phyloP scores from a whole-genome alignment of 169 alveolate genomes.

The Hepatocystis sp. region DNA sequence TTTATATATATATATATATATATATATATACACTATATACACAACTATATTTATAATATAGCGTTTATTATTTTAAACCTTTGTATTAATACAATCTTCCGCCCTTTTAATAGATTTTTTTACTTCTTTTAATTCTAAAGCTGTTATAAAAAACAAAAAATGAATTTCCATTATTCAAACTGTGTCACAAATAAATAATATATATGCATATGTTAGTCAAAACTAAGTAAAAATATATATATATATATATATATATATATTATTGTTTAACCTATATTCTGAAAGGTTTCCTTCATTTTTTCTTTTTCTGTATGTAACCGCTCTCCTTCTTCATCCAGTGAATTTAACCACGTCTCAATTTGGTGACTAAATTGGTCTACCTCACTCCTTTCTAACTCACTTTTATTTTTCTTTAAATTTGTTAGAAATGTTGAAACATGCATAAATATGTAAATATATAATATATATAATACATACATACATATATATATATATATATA shows the following conservation, averaged over 20 bases:
- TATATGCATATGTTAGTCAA: neutral
- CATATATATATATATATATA: neutral
- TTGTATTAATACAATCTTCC: conserved; percentile 27
- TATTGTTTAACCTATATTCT: conserved; percentile 42
- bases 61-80: conserved; percentile 3
- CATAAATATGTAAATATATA: neutral
- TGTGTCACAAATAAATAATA: neutral
- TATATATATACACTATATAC: neutral
- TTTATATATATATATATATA: conserved; percentile 2
- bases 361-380: conserved; percentile 43
- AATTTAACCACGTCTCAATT: conserved; percentile 36
- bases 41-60: neutral
- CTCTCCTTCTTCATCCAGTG: conserved; percentile 42
- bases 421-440: neutral
- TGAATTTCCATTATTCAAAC: no score
- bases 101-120: conserved; percentile 48
- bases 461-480: neutral
- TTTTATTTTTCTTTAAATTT: conserved; percentile 45
- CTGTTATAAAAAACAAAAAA: conserved; percentile 10
- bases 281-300: conserved; percentile 52
- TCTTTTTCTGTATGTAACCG: conserved; percentile 38
- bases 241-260: neutral
- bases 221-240: neutral
- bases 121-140: conserved; percentile 58
- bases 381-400: conserved; percentile 46